Evolutionary conservation across 1,139 yeast genomes (phyloP).

Genomic region (Magnusiomyces tetraspermus): DNA sequence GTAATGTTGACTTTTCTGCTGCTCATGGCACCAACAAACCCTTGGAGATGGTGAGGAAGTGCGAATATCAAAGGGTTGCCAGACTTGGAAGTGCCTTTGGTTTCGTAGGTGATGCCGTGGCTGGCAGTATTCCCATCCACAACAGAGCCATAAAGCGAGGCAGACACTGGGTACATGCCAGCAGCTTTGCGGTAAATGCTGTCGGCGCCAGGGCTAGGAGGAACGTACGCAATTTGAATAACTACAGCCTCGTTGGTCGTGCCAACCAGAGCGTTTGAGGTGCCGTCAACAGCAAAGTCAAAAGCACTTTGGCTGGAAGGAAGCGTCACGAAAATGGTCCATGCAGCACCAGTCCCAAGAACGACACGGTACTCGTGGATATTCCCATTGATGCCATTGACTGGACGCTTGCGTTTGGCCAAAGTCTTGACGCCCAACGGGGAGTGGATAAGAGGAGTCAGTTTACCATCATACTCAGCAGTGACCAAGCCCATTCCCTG

Average conservation of each 20-base stretch:
- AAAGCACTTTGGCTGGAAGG: conserved; percentile 36
- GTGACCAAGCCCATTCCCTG: conserved; percentile 80
- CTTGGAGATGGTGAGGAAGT: conserved; percentile 59
- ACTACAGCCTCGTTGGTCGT: conserved; percentile 41
- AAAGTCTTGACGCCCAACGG: conserved; percentile 45
- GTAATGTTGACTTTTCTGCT: conserved; percentile 56
- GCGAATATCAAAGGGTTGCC: conserved; percentile 53
- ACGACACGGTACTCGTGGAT: conserved; percentile 50
- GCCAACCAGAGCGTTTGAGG: conserved; percentile 17
- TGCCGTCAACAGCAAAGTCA: conserved; percentile 29
- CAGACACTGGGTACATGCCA: conserved; percentile 45
- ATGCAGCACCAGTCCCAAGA: conserved; percentile 41
- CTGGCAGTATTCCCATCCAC: conserved; percentile 23
- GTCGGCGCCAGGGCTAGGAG: conserved; percentile 22
- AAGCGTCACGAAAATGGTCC: conserved; percentile 52
- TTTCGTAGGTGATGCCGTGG: conserved; percentile 45
- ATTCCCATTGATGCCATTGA: conserved; percentile 26
- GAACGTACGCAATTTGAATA: conserved; percentile 51
- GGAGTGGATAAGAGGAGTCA: conserved; percentile 47
- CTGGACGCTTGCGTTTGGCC: conserved; percentile 20
- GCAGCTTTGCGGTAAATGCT: conserved; percentile 45
- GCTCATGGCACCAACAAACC: conserved; percentile 46
- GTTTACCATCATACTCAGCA: conserved; percentile 54
- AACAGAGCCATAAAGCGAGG: conserved; percentile 34
- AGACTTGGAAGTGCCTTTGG: conserved; percentile 44